These are phyloP conservation scores for Colletotrichum lentis DNA, from an alignment of 2,329 filamentous ascomycete species.

Conservation along the genomic window DNA sequence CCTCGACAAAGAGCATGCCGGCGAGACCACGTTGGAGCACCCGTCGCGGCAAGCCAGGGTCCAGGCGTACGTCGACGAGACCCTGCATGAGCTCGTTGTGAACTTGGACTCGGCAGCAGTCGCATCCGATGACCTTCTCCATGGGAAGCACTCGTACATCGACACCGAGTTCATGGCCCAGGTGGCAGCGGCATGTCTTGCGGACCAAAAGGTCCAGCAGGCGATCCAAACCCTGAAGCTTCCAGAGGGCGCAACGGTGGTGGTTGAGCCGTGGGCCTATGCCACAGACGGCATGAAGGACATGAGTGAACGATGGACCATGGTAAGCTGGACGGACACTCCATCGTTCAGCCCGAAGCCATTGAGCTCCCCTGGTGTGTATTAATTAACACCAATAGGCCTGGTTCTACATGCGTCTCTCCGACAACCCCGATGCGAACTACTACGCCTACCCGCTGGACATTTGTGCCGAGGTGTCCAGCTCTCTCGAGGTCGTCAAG, in stretches of 20 bases:
- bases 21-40: not conserved
- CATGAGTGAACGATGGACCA: constrained; percentile 56
- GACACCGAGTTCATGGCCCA: constrained; percentile 58
- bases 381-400: too few species aligned
- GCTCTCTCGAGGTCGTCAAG: constrained; percentile 58
- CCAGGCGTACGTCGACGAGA: constrained; percentile 42
- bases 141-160: constrained; percentile 57
- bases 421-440: constrained; percentile 58
- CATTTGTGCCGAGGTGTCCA: constrained; percentile 60
- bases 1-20: constrained; percentile 50
- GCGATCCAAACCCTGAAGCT: constrained; percentile 55
- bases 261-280: constrained; percentile 65
- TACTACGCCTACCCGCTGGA: constrained; percentile 67
- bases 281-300: constrained; percentile 62
- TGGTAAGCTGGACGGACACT: constrained; percentile 55
- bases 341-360: too few species aligned
- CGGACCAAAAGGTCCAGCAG: constrained; percentile 52
- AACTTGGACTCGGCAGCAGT: constrained; percentile 36
- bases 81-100: constrained; percentile 40
- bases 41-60: constrained; percentile 47
- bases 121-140: constrained; percentile 41
- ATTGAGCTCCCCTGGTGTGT: not conserved
- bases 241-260: constrained; percentile 54
- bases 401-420: constrained; percentile 43
- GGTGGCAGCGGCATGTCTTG: constrained; percentile 57